Percentiles rank a stretch among this genome's conserved stretches.
Evolutionary conservation across 1,284 basidiomycete genomes (phyloP).

Genomic region (Flammula alnicola): DNA sequence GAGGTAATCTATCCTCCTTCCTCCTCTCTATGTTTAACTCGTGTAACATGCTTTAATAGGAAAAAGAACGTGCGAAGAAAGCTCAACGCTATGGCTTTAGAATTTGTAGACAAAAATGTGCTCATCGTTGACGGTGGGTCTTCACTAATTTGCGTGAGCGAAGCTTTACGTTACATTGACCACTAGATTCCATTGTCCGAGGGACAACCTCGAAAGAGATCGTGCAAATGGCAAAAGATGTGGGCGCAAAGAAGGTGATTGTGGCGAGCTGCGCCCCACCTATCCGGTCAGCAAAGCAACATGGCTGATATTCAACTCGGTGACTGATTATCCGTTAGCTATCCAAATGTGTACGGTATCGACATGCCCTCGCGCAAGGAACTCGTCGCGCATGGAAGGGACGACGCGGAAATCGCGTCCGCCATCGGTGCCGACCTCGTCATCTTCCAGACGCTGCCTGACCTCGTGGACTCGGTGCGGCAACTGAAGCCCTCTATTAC

Average conservation of each 20-base stretch:
- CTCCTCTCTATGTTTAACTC: background rate
- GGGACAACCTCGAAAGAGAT: conserved; percentile 99
- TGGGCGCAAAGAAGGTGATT: conserved; percentile 97
- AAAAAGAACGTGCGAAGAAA: conserved; percentile 96
- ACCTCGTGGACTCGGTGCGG: conserved; percentile 88
- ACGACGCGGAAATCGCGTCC: conserved; percentile 76
- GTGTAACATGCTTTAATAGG: conserved; percentile 46
- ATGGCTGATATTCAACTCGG: background rate
- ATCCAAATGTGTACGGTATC: conserved; percentile 98
- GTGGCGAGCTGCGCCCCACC: conserved; percentile 98
- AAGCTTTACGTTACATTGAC: no score
- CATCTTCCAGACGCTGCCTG: conserved; percentile 95
- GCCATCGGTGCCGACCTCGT: conserved; percentile 96
- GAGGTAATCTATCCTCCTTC: conserved; percentile 51
- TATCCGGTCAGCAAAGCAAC: conserved; percentile 65
- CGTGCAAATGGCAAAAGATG: conserved; percentile 99
- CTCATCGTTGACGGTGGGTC: conserved; percentile 90
- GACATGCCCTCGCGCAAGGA: conserved; percentile 98
- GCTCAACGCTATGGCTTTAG: conserved; percentile 99
- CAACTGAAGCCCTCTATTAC: conserved; percentile 84
- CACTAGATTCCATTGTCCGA: conserved; percentile 97
- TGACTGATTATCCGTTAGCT: conserved; percentile 45
- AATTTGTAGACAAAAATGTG: conserved; percentile 93
- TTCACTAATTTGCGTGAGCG: background rate
- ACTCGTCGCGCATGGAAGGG: conserved; percentile 89